Conservation (phyloP, 495 filamentous ascomycete species). For the Aspergillus sparsus region DNA sequence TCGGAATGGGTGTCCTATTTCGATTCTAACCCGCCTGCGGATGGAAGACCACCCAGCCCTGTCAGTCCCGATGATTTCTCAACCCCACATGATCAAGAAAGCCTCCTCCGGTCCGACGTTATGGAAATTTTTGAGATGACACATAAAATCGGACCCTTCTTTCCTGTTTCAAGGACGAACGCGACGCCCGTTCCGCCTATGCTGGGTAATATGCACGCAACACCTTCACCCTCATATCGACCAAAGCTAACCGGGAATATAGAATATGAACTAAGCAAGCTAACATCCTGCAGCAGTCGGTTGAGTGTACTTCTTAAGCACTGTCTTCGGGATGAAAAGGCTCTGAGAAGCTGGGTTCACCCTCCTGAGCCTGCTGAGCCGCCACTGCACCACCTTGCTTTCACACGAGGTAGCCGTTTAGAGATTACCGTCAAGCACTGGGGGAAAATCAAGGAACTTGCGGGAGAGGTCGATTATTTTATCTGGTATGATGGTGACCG, state of each 20-base stretch:
- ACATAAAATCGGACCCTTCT: background rate
- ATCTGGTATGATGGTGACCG: background rate
- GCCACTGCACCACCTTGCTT: background rate
- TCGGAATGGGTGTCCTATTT: background rate
- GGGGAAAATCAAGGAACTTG: background rate
- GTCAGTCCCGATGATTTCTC: background rate
- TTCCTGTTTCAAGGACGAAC: background rate
- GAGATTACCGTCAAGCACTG: background rate
- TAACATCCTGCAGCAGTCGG: background rate
- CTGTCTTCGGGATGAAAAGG: background rate
- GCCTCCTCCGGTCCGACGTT: background rate
- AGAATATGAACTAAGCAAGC: background rate
- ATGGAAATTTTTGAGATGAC: background rate
- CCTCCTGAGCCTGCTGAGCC: slow-evolving; percentile 1
- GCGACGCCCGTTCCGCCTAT: background rate
- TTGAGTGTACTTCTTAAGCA: background rate
- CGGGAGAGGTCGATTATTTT: background rate
- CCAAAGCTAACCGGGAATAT: background rate
- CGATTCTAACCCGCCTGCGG: background rate
- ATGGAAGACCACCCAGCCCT: background rate
- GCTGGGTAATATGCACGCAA: background rate
- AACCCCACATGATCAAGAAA: background rate
- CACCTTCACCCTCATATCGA: background rate
- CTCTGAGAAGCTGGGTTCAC: background rate
- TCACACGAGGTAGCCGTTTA: background rate